Percentiles rank a stretch among this genome's conserved stretches.
phyloP scores from a whole-genome alignment of 345 rosid species.

The Euphorbia lathyris region DNA sequence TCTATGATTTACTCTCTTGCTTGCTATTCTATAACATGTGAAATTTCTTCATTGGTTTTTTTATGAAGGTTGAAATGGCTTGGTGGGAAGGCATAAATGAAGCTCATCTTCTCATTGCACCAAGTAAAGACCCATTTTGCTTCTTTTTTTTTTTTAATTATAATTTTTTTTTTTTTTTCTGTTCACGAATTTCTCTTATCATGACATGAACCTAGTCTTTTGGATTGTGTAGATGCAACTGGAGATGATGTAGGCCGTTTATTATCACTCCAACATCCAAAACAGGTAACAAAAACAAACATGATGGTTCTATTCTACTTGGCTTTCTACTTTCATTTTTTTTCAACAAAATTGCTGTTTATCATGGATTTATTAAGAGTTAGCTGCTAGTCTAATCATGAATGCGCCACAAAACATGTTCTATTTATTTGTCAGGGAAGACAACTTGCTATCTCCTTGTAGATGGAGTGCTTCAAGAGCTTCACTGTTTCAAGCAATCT shows the following conservation, averaged over 20 bases:
- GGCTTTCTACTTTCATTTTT: neutral
- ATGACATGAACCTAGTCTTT: neutral
- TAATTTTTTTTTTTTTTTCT: neutral
- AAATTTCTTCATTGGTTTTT: neutral
- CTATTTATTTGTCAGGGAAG: constrained; percentile 39
- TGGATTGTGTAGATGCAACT: neutral
- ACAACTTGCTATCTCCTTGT: constrained; percentile 49
- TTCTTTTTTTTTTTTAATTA: constrained; percentile 23
- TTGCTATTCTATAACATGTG: no score
- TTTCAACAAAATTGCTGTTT: neutral
- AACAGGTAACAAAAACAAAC: constrained; percentile 45
- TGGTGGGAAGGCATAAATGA: constrained; percentile 35
- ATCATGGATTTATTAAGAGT: neutral
- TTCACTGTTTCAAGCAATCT: constrained; percentile 81
- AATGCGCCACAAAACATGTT: neutral
- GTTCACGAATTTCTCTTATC: neutral
- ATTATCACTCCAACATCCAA: constrained; percentile 70
- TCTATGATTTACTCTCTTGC: no score
- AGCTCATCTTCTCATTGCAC: constrained; percentile 43
- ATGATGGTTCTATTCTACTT: neutral
- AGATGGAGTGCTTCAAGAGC: constrained; percentile 64
- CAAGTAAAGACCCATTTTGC: neutral
- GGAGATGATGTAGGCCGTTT: constrained; percentile 39
- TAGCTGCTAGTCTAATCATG: neutral
- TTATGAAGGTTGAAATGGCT: constrained; percentile 11